phyloP scores from a whole-genome alignment of 306 rosid species.

The Mimosa bimucronata region DNA sequence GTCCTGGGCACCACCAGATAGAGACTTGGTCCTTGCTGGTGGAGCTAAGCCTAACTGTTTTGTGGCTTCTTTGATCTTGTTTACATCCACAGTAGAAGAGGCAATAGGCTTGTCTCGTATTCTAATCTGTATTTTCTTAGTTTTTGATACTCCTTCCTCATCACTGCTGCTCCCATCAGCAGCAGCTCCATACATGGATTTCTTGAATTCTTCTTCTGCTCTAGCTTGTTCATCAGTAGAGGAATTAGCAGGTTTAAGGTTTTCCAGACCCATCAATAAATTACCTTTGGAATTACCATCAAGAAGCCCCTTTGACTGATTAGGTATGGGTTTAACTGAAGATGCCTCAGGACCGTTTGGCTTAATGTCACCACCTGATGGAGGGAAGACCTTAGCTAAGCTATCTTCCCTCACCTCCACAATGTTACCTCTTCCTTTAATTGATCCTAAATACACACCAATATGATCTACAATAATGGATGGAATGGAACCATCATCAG shows the following conservation, averaged over 20 bases:
- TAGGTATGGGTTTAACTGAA: conserved; percentile 47
- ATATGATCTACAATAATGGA: conserved; percentile 88
- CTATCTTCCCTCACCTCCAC: conserved; percentile 94
- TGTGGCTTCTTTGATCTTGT: conserved; percentile 94
- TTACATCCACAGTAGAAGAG: conserved; percentile 81
- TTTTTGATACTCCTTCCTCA: conserved; percentile 87
- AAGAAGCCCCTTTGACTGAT: conserved; percentile 52
- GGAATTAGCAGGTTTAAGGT: conserved; percentile 60
- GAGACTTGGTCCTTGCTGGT: conserved; percentile 72
- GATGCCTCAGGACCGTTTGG: conserved; percentile 56
- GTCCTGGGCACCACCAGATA: conserved; percentile 72
- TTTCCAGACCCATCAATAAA: conserved; percentile 71
- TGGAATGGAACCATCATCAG: conserved; percentile 91
- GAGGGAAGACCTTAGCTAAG: conserved; percentile 70
- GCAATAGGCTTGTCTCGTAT: conserved; percentile 84
- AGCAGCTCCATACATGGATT: conserved; percentile 83
- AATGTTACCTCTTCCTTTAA: conserved; percentile 88
- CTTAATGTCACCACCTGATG: conserved; percentile 55
- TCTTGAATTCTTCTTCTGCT: conserved; percentile 98
- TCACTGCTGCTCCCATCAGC: conserved; percentile 93
- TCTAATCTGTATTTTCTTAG: conserved; percentile 75
- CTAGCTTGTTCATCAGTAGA: conserved; percentile 82
- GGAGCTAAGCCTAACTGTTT: conserved; percentile 80
- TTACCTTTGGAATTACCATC: conserved; percentile 56
- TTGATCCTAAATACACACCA: conserved; percentile 90